Evolutionary conservation across 2,329 filamentous ascomycete genomes (phyloP).

Genomic region (Colletotrichum cereale): DNA sequence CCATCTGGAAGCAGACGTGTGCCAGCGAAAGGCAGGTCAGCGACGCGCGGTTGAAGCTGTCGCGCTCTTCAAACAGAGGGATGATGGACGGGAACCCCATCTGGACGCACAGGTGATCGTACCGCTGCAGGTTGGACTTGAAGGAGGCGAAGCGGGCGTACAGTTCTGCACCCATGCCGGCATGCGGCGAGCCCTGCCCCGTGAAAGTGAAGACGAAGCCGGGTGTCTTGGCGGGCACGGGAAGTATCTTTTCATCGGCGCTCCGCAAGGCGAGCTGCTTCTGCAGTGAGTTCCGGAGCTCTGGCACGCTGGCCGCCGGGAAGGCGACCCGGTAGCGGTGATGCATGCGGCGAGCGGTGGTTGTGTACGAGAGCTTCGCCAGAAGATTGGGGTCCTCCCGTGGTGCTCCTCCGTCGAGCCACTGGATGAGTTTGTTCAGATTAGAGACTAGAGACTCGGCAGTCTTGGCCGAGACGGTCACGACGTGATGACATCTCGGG

Average conservation of each 20-base stretch:
- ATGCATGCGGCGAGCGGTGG: slow-evolving; percentile 75
- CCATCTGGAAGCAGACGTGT: slow-evolving; percentile 67
- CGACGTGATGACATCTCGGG: slow-evolving; percentile 65
- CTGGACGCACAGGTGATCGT: slow-evolving; percentile 63
- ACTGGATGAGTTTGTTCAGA: slow-evolving; percentile 64
- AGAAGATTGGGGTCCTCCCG: slow-evolving; percentile 64
- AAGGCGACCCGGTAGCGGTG: slow-evolving; percentile 55
- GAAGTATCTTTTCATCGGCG: slow-evolving; percentile 54
- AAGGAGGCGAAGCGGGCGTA: slow-evolving; percentile 61
- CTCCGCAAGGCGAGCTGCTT: slow-evolving; percentile 55
- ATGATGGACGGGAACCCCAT: slow-evolving; percentile 69
- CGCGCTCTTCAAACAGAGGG: slow-evolving; percentile 58
- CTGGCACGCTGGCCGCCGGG: slow-evolving; percentile 53
- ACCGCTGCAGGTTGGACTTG: slow-evolving; percentile 66
- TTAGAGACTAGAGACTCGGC: slow-evolving; percentile 69
- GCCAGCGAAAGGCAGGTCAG: slow-evolving; percentile 66
- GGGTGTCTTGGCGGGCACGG: slow-evolving; percentile 56
- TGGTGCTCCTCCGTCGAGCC: slow-evolving; percentile 56
- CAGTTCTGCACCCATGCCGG: slow-evolving; percentile 62
- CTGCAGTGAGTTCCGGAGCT: slow-evolving; percentile 47
- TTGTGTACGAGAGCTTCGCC: slow-evolving; percentile 73
- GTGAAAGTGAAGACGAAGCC: slow-evolving; percentile 67
- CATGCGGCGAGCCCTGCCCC: slow-evolving; percentile 66
- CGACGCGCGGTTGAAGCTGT: slow-evolving; percentile 57
- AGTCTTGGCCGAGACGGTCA: slow-evolving; percentile 68